These are phyloP conservation scores for Exophiala dermatitidis DNA, from an alignment of 2,329 filamentous ascomycete species.

Conservation along the genomic window DNA sequence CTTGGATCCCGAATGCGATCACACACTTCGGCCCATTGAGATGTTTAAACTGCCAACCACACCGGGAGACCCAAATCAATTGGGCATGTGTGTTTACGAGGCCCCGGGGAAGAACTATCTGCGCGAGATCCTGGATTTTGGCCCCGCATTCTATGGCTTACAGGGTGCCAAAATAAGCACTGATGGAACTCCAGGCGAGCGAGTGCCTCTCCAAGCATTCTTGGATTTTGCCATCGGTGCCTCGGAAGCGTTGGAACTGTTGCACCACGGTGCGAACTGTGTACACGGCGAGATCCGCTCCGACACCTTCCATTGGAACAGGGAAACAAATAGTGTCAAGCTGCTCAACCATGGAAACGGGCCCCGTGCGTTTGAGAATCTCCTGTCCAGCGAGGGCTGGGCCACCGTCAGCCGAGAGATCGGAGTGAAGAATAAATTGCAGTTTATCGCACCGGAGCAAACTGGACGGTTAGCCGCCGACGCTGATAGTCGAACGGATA, in stretches of 20 bases:
- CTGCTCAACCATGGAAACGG: constrained; percentile 82
- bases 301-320: constrained; percentile 83
- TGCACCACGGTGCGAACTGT: constrained; percentile 82
- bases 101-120: constrained; percentile 69
- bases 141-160: constrained; percentile 63
- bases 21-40: constrained; percentile 75
- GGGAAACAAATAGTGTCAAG: constrained; percentile 63
- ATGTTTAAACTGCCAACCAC: constrained; percentile 63
- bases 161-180: constrained; percentile 39
- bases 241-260: constrained; percentile 73
- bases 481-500: constrained; percentile 85
- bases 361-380: constrained; percentile 80
- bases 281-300: constrained; percentile 86
- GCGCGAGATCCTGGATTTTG: constrained; percentile 59
- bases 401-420: constrained; percentile 71
- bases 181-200: constrained; percentile 47
- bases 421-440: constrained; percentile 79
- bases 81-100: constrained; percentile 76
- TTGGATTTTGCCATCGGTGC: constrained; percentile 88
- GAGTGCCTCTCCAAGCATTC: constrained; percentile 67
- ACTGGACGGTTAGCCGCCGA: constrained; percentile 88
- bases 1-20: constrained; percentile 63
- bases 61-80: constrained; percentile 60
- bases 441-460: constrained; percentile 90
- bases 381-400: constrained; percentile 78